A percentile compares a stretch with the other conserved stretches of the same genome.
These are phyloP conservation scores for Cordyceps sp. DNA, from an alignment of 2,329 filamentous ascomycete species.

Conservation along the genomic window DNA sequence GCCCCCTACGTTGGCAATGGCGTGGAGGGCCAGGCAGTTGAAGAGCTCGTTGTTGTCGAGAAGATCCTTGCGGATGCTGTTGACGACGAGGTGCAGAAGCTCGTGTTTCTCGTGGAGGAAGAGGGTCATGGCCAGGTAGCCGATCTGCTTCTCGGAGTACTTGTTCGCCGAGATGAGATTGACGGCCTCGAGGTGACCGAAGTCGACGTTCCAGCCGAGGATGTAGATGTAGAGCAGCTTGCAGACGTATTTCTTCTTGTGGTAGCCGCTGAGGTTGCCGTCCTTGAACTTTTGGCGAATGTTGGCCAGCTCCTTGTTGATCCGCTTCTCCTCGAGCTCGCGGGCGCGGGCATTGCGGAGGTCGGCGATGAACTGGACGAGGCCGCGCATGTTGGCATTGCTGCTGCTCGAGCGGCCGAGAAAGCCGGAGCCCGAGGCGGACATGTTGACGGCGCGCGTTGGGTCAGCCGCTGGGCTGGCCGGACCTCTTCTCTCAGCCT, in stretches of 20 bases:
- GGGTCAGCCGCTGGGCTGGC: too few relatives aligned
- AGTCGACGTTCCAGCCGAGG: conserved; percentile 96
- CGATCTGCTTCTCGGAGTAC: conserved; percentile 98
- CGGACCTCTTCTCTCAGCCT: too few relatives aligned
- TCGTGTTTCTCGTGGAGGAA: conserved; percentile 97
- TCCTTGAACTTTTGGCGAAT: conserved; percentile 98
- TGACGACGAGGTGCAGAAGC: conserved; percentile 86
- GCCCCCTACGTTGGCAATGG: conserved; percentile 92
- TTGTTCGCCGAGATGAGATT: conserved; percentile 94
- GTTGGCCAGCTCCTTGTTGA: conserved; percentile 98
- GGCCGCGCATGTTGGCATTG: conserved; percentile 57
- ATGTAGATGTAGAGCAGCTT: conserved; percentile 99
- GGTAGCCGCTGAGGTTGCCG: conserved; percentile 83
- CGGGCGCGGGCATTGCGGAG: conserved; percentile 85
- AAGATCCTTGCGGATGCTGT: conserved; percentile 94
- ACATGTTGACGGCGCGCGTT: conserved; percentile 26
- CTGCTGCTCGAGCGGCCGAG: conserved; percentile 48
- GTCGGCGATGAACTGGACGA: conserved; percentile 98
- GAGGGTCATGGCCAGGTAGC: conserved; percentile 90
- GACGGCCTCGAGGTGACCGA: conserved; percentile 94
- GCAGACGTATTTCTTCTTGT: conserved; percentile 99
- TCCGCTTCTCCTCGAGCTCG: conserved; percentile 95
- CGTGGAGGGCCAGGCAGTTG: conserved; percentile 91
- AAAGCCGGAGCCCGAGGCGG: conserved; percentile 41
- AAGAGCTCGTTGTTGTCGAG: conserved; percentile 92